A percentile compares a stretch with the other conserved stretches of the same genome.
phyloP scores from a whole-genome alignment of 2,329 filamentous ascomycete species.

The Sclerotinia subarctica region DNA sequence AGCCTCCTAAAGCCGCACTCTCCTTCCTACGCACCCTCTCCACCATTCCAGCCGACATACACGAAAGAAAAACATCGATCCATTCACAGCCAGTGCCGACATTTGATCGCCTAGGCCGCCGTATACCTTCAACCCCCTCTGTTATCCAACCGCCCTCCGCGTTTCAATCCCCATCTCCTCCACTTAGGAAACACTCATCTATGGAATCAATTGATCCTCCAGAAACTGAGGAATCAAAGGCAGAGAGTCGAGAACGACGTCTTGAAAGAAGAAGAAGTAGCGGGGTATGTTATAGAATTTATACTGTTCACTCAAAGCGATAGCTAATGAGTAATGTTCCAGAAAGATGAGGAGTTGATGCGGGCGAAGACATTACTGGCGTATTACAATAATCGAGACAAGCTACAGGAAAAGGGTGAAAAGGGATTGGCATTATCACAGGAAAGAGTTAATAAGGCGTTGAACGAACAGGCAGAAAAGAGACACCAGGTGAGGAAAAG shows the following conservation, averaged over 20 bases:
- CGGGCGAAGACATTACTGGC: slow-evolving; percentile 13
- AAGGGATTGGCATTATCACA: not conserved
- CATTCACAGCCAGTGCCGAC: not conserved
- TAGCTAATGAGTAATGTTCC: not conserved
- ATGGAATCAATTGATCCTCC: not conserved
- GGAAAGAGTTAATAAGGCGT: slow-evolving; percentile 13
- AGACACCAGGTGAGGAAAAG: not conserved
- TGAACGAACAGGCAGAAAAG: slow-evolving; percentile 5
- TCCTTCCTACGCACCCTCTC: slow-evolving; percentile 12
- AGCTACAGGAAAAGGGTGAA: not conserved
- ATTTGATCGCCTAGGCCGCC: slow-evolving; percentile 14
- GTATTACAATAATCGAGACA: slow-evolving; percentile 16
- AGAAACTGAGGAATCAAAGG: slow-evolving; percentile 10
- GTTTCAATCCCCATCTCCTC: not conserved
- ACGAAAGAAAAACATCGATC: slow-evolving; percentile 12
- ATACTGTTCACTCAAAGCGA: not conserved
- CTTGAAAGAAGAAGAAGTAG: not conserved
- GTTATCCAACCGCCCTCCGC: not conserved
- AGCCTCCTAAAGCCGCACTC: slow-evolving; percentile 10
- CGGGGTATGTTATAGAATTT: not conserved
- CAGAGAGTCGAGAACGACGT: not conserved
- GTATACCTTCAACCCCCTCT: not conserved
- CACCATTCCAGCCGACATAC: not conserved
- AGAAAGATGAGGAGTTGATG: slow-evolving; percentile 7
- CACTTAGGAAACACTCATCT: not conserved